Conservation (phyloP, 2,329 filamentous ascomycete species). For the Allantophomopsis lycopodina region DNA sequence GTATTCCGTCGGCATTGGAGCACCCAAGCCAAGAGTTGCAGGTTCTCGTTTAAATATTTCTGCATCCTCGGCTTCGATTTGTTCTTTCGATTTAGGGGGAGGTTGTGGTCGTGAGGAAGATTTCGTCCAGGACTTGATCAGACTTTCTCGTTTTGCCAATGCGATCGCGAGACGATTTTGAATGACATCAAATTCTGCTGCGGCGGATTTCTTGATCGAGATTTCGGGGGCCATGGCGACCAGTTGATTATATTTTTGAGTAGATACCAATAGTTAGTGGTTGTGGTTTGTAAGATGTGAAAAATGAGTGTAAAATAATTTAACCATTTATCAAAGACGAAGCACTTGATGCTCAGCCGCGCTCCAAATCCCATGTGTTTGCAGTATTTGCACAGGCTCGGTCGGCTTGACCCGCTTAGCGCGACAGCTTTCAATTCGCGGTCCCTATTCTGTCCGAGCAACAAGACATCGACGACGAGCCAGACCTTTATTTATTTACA, state of each 20-base stretch:
- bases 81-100: slow-evolving; percentile 14
- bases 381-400: neutral
- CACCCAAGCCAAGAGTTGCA: slow-evolving; percentile 17
- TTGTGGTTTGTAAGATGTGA: too few species aligned
- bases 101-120: slow-evolving; percentile 8
- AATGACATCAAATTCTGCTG: slow-evolving; percentile 14
- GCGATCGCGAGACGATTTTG: slow-evolving; percentile 17
- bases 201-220: slow-evolving; percentile 7
- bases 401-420: neutral
- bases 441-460: slow-evolving; percentile 1
- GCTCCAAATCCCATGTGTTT: too few species aligned
- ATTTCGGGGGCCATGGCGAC: neutral
- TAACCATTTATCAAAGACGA: too few species aligned
- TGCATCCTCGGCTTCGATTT: slow-evolving; percentile 19
- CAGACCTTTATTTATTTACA: slow-evolving; percentile 6
- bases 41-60: slow-evolving; percentile 14
- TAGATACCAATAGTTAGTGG: too few species aligned
- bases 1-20: slow-evolving; percentile 15
- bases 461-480: neutral
- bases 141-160: slow-evolving; percentile 16
- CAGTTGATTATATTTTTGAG: too few species aligned
- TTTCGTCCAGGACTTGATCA: slow-evolving; percentile 17
- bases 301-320: too few species aligned
- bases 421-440: neutral
- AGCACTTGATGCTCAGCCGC: too few species aligned